Conservation (phyloP, 2,329 filamentous ascomycete species). For the Ophiostoma piceae region DNA sequence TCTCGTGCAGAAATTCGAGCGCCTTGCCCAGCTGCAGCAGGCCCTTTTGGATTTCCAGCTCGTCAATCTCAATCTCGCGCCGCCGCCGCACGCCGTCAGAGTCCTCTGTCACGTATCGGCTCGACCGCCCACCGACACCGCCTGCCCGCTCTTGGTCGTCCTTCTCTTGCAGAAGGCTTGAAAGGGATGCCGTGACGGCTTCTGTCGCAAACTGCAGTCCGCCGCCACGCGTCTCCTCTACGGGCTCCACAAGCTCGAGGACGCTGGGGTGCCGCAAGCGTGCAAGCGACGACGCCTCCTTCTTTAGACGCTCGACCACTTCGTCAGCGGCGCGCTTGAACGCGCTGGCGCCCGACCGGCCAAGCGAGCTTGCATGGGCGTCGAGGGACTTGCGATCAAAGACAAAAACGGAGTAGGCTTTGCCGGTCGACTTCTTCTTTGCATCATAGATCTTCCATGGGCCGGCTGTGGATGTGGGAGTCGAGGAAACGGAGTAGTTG, state of each 20-base stretch:
- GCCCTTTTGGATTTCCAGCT: conserved; percentile 96
- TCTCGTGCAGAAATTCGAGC: conserved; percentile 31
- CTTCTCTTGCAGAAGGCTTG: conserved; percentile 76
- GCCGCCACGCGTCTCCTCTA: conserved; percentile 87
- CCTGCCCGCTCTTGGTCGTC: conserved; percentile 66
- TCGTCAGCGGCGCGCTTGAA: conserved; percentile 82
- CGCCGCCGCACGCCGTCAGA: conserved; percentile 66
- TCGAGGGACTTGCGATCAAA: conserved; percentile 89
- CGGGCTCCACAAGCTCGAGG: conserved; percentile 86
- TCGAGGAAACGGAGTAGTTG: conserved; percentile 79
- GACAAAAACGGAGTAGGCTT: conserved; percentile 83
- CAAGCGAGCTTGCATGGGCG: conserved; percentile 55
- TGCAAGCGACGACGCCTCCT: conserved; percentile 84
- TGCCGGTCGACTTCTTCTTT: conserved; percentile 92
- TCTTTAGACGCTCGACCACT: conserved; percentile 83
- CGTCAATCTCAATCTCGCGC: conserved; percentile 87
- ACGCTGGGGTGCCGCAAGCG: conserved; percentile 86
- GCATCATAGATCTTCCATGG: conserved; percentile 98
- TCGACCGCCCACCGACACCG: conserved; percentile 63
- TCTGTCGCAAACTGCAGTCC: conserved; percentile 96
- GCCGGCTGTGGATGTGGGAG: conserved; percentile 72
- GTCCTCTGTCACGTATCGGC: conserved; percentile 76
- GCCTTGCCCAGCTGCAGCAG: conserved; percentile 64
- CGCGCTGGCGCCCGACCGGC: conserved; percentile 58
- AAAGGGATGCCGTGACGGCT: conserved; percentile 80